Percentiles rank a stretch among this genome's conserved stretches.
Evolutionary conservation across 208 protist genomes (phyloP).

Genomic region (Acanthamoeba comandoni): DNA sequence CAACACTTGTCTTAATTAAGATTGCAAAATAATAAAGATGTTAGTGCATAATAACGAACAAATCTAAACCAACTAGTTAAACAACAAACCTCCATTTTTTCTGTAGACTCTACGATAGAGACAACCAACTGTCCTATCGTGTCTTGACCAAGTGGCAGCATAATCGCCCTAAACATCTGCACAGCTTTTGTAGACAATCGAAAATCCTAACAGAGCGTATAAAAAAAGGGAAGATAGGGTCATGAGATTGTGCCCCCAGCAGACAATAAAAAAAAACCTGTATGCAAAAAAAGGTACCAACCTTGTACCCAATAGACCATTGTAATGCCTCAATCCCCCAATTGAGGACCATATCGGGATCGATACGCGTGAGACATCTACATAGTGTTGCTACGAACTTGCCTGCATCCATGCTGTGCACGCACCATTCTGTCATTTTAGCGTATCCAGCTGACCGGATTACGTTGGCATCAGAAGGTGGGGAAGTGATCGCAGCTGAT

Average conservation of each 20-base stretch:
- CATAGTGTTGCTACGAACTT: background rate
- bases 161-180: conserved; percentile 26
- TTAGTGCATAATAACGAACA: too few species aligned
- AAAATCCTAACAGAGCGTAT: background rate
- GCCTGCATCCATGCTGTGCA: conserved; percentile 17
- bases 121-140: background rate
- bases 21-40: too few species aligned
- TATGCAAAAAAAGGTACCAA: too few species aligned
- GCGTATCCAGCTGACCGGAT: background rate
- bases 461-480: too few species aligned
- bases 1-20: too few species aligned
- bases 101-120: background rate
- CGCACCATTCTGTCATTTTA: background rate
- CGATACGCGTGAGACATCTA: background rate
- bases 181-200: background rate
- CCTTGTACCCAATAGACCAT: conserved; percentile 6
- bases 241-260: too few species aligned
- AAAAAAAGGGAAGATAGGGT: too few species aligned
- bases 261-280: too few species aligned
- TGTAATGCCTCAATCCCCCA: background rate
- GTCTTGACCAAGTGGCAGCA: background rate
- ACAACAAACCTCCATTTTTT: background rate
- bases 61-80: too few species aligned
- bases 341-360: background rate
- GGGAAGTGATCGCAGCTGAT: background rate